These are phyloP conservation scores for Ogataea hybrid DNA, from an alignment of 1,139 yeast genomes.

Conservation along the genomic window DNA sequence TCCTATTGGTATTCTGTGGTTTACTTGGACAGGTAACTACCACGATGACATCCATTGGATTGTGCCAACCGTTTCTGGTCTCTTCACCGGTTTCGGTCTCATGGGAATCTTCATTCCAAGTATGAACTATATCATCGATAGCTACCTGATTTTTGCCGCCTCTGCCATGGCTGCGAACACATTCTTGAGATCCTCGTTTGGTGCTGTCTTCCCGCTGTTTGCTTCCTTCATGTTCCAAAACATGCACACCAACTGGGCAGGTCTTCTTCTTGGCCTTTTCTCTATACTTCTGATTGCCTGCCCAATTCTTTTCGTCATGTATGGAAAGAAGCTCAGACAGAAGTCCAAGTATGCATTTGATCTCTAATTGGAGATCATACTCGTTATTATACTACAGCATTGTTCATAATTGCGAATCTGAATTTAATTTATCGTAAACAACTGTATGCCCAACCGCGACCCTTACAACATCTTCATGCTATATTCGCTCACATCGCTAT, in stretches of 20 bases:
- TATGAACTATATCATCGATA: constrained; percentile 76
- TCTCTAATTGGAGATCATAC: constrained; percentile 6
- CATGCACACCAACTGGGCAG: constrained; percentile 83
- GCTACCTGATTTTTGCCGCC: constrained; percentile 78
- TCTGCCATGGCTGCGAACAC: constrained; percentile 91
- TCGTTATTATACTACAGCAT: neutral
- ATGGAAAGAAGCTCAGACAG: constrained; percentile 60
- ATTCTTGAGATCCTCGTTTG: constrained; percentile 63
- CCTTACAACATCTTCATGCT: constrained; percentile 11
- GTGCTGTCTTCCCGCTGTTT: constrained; percentile 81
- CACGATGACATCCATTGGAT: constrained; percentile 72
- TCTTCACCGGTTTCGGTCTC: constrained; percentile 72
- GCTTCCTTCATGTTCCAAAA: constrained; percentile 68
- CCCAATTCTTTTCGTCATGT: constrained; percentile 68
- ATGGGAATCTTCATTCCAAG: constrained; percentile 75
- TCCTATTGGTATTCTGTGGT: constrained; percentile 79
- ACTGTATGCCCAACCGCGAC: neutral
- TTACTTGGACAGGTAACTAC: constrained; percentile 82
- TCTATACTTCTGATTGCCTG: constrained; percentile 64
- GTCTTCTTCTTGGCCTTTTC: constrained; percentile 70
- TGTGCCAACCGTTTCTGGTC: constrained; percentile 76
- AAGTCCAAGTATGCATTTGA: constrained; percentile 65
- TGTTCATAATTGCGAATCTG: neutral
- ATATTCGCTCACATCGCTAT: constrained; percentile 19
- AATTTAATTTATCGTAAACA: neutral